Conservation (phyloP, 306 rosid species). For the Dryas alaskensis region DNA sequence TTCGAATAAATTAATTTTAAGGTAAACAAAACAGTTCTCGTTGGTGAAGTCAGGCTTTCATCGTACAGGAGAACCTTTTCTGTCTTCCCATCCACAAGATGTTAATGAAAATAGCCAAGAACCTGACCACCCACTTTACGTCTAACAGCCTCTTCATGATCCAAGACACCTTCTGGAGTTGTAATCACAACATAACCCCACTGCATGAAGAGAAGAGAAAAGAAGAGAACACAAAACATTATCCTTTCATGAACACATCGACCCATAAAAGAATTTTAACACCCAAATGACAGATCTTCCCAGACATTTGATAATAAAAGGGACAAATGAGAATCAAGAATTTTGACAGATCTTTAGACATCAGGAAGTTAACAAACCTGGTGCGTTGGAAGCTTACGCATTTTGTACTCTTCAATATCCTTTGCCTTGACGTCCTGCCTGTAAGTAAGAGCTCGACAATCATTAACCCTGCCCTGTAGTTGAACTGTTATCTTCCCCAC, state of each 20-base stretch:
- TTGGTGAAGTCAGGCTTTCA: background rate
- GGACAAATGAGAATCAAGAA: background rate
- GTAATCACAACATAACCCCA: constrained; percentile 97
- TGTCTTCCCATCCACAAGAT: background rate
- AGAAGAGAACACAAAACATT: background rate
- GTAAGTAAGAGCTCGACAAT: constrained; percentile 68
- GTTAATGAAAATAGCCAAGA: constrained; percentile 75
- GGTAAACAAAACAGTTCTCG: constrained; percentile 7
- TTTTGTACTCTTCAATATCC: constrained; percentile 67
- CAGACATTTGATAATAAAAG: background rate
- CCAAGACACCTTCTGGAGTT: constrained; percentile 92
- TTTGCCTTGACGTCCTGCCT: constrained; percentile 71
- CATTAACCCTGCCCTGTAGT: constrained; percentile 83
- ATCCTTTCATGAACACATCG: background rate
- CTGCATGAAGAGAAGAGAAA: constrained; percentile 46
- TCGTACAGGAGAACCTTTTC: background rate
- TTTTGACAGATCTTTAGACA: background rate
- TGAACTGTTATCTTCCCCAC: constrained; percentile 90
- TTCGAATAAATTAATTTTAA: background rate
- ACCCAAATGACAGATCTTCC: background rate
- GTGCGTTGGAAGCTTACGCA: constrained; percentile 61
- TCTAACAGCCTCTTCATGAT: constrained; percentile 80
- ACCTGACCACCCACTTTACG: constrained; percentile 80
- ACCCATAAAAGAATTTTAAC: background rate
- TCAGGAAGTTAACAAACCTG: constrained; percentile 52